Evolutionary conservation across 192 early-diverging fungal species (phyloP), one percentile per base, ranked within the genome.

Genomic region (Linnemannia schmuckeri): DNA sequence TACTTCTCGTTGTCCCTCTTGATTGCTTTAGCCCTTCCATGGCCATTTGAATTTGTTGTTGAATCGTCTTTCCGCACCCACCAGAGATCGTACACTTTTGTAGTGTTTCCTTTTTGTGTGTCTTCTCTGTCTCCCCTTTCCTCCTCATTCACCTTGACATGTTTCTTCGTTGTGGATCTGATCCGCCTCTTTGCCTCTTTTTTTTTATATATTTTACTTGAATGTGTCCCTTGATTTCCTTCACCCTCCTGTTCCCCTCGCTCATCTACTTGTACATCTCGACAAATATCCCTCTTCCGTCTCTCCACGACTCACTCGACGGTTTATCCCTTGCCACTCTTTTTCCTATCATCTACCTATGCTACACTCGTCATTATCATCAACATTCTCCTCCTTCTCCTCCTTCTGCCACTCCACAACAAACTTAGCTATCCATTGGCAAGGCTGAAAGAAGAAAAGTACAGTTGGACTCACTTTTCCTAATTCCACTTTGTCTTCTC

Each of bases 381-480:
- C 30, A 12, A 33, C 12, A 33, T 66, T 30, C 33, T 33, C 61
- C 3, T 30, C 10, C 61, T 66, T 12, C 55, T 27, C 27, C 55
- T 8, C n/a, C 27, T 63, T 66, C 27, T 24, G 4, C 3, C 9
- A 33, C 61, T 33, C 61, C 61, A 66, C 30, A 66, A 66, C n/a
- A 33, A 30, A 30, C n/a, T 12, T 30, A 66, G 61, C 12, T 33
- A 66, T 9, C 20, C 18, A 66, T 33, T 27, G 61, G 13, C 20
- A n/a, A 27, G 3, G 8, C 33, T 12, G 4, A 71, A 69, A 55
- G 41, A 47, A 33, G 55, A 75, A 55, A 54, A 37, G 81, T 77
- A 72, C 81, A 77, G 81, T 75, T 82, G 81, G 81, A 82, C 75
- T 77, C 54, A 15, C 68, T 75, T 71, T 76, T 82, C 69, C 70